A percentile compares a stretch with the other conserved stretches of the same genome.
phyloP scores from a whole-genome alignment of 2,329 filamentous ascomycete species.

The Verticillium nubilum region DNA sequence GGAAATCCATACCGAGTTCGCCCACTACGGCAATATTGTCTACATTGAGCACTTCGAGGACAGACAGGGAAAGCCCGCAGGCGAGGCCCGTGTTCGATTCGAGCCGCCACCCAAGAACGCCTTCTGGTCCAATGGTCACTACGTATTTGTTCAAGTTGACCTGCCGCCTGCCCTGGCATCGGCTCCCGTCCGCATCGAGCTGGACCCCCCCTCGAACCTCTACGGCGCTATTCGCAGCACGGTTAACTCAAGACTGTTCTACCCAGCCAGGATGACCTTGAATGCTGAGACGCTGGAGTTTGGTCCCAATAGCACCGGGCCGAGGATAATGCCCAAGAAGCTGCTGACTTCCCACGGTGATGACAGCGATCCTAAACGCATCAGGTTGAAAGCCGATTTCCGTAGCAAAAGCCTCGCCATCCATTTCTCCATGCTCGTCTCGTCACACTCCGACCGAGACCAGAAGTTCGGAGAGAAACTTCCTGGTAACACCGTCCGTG shows the following conservation, averaged over 20 bases:
- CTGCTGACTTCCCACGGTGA: conserved; percentile 20
- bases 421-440: conserved; percentile 21
- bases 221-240: conserved; percentile 19
- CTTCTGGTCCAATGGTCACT: conserved; percentile 39
- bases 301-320: conserved; percentile 50
- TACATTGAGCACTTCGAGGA: conserved; percentile 52
- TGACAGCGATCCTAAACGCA: conserved; percentile 9
- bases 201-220: neutral
- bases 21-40: conserved; percentile 43
- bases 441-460: neutral
- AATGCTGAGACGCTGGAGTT: conserved; percentile 49
- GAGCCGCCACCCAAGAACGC: conserved; percentile 45
- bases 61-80: conserved; percentile 27
- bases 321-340: conserved; percentile 55
- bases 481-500: conserved; percentile 9
- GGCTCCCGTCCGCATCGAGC: neutral
- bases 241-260: conserved; percentile 19
- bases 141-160: neutral
- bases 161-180: neutral
- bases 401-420: conserved; percentile 20
- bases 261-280: conserved; percentile 32
- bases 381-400: conserved; percentile 34
- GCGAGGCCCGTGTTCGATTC: conserved; percentile 47
- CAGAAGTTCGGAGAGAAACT: neutral
- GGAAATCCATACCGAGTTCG: conserved; percentile 48